Conservation (phyloP, 2,329 filamentous ascomycete genomes). For the Monilinia fructigena region DNA sequence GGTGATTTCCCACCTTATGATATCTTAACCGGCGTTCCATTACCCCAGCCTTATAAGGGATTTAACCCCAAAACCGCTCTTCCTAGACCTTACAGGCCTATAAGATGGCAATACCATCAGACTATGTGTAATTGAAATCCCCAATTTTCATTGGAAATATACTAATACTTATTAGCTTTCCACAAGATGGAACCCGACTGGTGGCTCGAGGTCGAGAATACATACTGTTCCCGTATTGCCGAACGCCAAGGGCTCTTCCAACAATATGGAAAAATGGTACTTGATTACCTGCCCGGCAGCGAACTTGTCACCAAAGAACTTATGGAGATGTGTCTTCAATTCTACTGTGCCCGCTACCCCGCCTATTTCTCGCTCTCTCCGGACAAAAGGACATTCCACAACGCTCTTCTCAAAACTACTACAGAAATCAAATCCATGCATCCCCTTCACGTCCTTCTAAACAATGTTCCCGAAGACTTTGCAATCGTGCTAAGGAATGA, state of each 20-base stretch:
- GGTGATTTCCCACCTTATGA: slow-evolving; percentile 81
- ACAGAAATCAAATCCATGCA: slow-evolving; percentile 60
- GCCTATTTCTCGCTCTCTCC: slow-evolving; percentile 64
- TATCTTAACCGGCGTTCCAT: slow-evolving; percentile 68
- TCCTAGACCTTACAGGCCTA: slow-evolving; percentile 75
- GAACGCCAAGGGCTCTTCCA: slow-evolving; percentile 66
- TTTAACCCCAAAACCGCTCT: slow-evolving; percentile 69
- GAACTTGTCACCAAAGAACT: slow-evolving; percentile 80
- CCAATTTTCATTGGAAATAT: neutral
- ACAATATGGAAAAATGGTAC: slow-evolving; percentile 61
- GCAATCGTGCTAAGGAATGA: slow-evolving; percentile 72
- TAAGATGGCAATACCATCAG: slow-evolving; percentile 83
- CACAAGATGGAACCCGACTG: slow-evolving; percentile 77
- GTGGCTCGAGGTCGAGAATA: slow-evolving; percentile 85
- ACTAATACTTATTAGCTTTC: slow-evolving; percentile 54
- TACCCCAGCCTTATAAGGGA: slow-evolving; percentile 60
- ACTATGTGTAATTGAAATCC: slow-evolving; percentile 74
- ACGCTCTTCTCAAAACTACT: slow-evolving; percentile 63
- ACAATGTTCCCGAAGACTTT: slow-evolving; percentile 84
- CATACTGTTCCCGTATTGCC: slow-evolving; percentile 64
- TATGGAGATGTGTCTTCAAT: slow-evolving; percentile 84
- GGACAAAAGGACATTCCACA: slow-evolving; percentile 60
- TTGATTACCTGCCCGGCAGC: slow-evolving; percentile 69
- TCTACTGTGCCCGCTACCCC: slow-evolving; percentile 75
- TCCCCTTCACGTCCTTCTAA: slow-evolving; percentile 68